Evolutionary conservation across 306 rosid species (phyloP).

Genomic region (Rosa rugosa): DNA sequence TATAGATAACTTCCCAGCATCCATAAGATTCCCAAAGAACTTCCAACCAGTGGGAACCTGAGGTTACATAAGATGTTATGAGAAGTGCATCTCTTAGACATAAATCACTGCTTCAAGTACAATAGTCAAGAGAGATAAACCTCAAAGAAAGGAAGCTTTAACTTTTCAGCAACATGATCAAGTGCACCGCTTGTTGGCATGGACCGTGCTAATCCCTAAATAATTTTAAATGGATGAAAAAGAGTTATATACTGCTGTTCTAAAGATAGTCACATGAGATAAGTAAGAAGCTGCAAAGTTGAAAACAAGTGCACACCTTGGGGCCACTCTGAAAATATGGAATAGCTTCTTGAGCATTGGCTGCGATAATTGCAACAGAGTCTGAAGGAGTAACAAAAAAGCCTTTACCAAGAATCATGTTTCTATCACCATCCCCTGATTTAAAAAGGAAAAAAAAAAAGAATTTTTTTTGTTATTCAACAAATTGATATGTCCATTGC

Average conservation of each 20-base stretch:
- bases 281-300: slow-evolving; percentile 11
- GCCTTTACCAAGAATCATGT: slow-evolving; percentile 85
- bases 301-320: slow-evolving; percentile 44
- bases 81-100: slow-evolving; percentile 16
- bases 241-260: slow-evolving; percentile 14
- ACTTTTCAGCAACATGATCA: slow-evolving; percentile 84
- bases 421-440: slow-evolving; percentile 97
- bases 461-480: slow-evolving; percentile 3
- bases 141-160: slow-evolving; percentile 91
- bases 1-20: slow-evolving; percentile 86
- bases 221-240: slow-evolving; percentile 23
- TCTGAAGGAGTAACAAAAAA: slow-evolving; percentile 99
- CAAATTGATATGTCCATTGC: slow-evolving; percentile 11
- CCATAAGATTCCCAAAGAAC: slow-evolving; percentile 99
- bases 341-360: slow-evolving; percentile 85
- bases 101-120: slow-evolving; percentile 24
- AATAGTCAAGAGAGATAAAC: slow-evolving; percentile 34
- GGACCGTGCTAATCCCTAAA: slow-evolving; percentile 91
- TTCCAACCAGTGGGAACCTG: slow-evolving; percentile 99
- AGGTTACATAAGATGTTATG: slow-evolving; percentile 30
- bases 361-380: slow-evolving; percentile 93
- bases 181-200: slow-evolving; percentile 99
- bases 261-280: background rate
- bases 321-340: slow-evolving; percentile 76
- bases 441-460: background rate